Conservation (phyloP, 1,284 basidiomycete genomes). For the Pholiota adiposa region DNA sequence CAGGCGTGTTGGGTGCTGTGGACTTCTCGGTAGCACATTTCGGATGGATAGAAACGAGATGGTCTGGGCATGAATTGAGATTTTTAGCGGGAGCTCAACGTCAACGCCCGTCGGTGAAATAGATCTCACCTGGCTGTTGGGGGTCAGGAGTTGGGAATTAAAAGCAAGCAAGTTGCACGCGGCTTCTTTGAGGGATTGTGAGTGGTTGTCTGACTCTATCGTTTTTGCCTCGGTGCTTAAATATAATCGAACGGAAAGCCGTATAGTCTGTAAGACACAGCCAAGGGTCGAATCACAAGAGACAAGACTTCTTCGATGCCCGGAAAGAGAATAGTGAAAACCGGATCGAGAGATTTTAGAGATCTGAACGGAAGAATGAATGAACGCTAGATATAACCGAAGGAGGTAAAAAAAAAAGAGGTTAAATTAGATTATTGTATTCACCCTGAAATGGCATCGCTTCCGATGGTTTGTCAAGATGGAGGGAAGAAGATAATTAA, state of each 20-base stretch:
- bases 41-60: not conserved
- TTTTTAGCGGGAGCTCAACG: not conserved
- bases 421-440: constrained; percentile 22
- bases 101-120: not conserved
- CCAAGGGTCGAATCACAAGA: constrained; percentile 18
- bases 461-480: constrained; percentile 20
- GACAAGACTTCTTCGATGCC: constrained; percentile 18
- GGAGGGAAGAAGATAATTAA: constrained; percentile 15
- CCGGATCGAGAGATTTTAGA: constrained; percentile 16
- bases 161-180: not conserved
- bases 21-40: constrained; percentile 42
- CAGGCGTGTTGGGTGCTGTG: constrained; percentile 34
- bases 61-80: not conserved
- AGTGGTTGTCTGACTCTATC: constrained; percentile 2
- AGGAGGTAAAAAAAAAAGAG: constrained; percentile 17
- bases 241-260: constrained; percentile 8
- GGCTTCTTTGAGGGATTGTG: constrained; percentile 3
- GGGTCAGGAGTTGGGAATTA: not conserved
- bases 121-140: not conserved
- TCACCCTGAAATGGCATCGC: constrained; percentile 22
- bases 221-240: constrained; percentile 15
- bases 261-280: constrained; percentile 17
- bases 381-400: constrained; percentile 24
- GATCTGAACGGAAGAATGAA: constrained; percentile 23
- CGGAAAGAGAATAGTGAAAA: constrained; percentile 23